Conservation (phyloP, 257 asterid genomes). For the Eustoma russellianum region DNA sequence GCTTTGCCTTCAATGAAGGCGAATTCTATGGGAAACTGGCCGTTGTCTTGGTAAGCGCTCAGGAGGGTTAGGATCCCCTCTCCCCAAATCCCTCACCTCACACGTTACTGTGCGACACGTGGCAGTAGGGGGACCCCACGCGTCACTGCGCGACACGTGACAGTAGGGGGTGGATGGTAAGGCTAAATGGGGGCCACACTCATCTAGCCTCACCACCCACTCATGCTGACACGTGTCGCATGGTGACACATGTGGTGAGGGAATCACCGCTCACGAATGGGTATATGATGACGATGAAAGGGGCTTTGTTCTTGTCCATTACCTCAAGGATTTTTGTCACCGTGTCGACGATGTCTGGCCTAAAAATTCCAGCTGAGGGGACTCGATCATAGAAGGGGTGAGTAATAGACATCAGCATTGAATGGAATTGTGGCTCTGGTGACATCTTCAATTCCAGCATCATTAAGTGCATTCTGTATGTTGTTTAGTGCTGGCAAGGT, state of each 20-base stretch:
- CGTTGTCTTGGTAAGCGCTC: neutral
- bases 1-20: conserved; percentile 9
- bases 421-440: conserved; percentile 6
- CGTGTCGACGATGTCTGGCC: neutral
- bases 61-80: too few species aligned
- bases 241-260: too few species aligned
- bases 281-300: conserved; percentile 10
- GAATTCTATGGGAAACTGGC: conserved; percentile 2
- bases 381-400: neutral
- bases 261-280: too few species aligned
- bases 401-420: conserved; percentile 9
- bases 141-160: too few species aligned
- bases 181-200: too few species aligned
- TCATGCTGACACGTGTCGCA: too few species aligned
- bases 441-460: conserved; percentile 2
- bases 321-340: neutral
- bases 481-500: conserved; percentile 10
- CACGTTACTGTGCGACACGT: too few species aligned
- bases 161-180: too few species aligned
- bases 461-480: conserved; percentile 11
- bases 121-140: too few species aligned
- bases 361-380: conserved; percentile 3
- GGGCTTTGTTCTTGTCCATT: conserved; percentile 4
- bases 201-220: too few species aligned
- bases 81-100: too few species aligned